Base-by-base conservation (phyloP, 1,139 yeast genomes). In the Suhomyces bokatorum region DNA sequence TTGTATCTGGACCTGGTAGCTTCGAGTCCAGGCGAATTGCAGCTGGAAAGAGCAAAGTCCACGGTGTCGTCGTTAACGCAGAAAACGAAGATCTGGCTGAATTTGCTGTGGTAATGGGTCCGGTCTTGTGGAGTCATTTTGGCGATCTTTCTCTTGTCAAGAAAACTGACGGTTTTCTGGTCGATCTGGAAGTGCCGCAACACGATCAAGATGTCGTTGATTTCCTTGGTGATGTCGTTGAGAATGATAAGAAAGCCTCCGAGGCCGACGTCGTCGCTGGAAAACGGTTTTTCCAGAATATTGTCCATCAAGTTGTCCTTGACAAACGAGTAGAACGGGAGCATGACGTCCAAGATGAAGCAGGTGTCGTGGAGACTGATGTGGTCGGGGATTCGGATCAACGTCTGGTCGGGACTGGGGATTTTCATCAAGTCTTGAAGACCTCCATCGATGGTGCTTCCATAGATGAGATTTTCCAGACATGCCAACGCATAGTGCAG, bases 331-430 rank as follows among this genome's bases (percentile, higher is more conserved):
- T 63, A 70, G 37, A 73, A 64, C 2, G 76, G 77, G 12, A 71
- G 53, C 52, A 66, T 58, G n/a, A 66, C 57, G 37, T 71, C 77
- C 32, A 63, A 48, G 3, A 66, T 48, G 41, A 69, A 69, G 39
- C 73, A 63, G 28, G 66, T 62, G 50, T 73, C 78, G 49, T 71
- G 77, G 17, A 67, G 54, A 44, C 73, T 66, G 12, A 70, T 58
- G 42, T 57, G 59, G 4, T 51, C 53, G 1, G 76, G 75, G 1
- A 71, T 51, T 16, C 54, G 53, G 3, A 71, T 49, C 33, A 69
- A 53, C 7, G 64, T 52, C 29, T 62, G 53, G 27, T 50, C 48
- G 0, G 74, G 67, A 30, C 58, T 51, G 11, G 55, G 50, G 7
- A 72, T 59, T 37, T 62, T 62, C 14, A 73, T 48, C 46, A 53